Evolutionary conservation across 140 eudicot genomes (phyloP).

Genomic region (Oenanthe javanica): DNA sequence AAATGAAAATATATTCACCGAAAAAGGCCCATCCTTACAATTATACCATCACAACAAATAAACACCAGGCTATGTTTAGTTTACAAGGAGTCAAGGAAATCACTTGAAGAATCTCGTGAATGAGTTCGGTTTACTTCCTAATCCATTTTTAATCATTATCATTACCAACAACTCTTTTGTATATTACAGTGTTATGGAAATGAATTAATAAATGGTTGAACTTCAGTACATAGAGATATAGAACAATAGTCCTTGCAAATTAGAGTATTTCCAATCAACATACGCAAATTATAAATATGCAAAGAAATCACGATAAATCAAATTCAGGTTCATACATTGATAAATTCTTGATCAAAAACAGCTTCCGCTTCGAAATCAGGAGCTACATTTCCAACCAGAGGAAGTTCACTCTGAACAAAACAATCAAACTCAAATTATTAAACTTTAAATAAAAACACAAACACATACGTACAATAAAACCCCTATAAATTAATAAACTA

Average conservation of each 20-base stretch:
- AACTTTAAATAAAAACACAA: background rate
- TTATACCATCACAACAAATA: no score
- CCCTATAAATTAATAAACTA: no score
- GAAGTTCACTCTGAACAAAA: slow-evolving; percentile 42
- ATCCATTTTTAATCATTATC: background rate
- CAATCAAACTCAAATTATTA: background rate
- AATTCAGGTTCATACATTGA: slow-evolving; percentile 37
- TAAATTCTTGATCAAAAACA: slow-evolving; percentile 89
- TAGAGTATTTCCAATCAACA: background rate
- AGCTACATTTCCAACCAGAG: slow-evolving; percentile 76
- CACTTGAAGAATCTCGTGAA: background rate
- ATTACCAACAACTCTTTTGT: no score
- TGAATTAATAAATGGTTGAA: no score
- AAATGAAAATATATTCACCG: background rate
- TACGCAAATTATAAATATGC: background rate
- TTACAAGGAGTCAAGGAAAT: no score
- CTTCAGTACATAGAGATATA: no score
- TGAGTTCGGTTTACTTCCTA: background rate
- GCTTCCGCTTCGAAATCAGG: slow-evolving; percentile 89
- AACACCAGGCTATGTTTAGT: no score
- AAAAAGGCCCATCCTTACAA: background rate
- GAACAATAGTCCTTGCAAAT: background rate
- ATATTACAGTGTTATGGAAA: no score
- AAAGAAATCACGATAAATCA: no score
- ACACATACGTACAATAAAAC: background rate